Evolutionary conservation across 352 stramenopile species (phyloP).

Genomic region (Globisporangium canariense): DNA sequence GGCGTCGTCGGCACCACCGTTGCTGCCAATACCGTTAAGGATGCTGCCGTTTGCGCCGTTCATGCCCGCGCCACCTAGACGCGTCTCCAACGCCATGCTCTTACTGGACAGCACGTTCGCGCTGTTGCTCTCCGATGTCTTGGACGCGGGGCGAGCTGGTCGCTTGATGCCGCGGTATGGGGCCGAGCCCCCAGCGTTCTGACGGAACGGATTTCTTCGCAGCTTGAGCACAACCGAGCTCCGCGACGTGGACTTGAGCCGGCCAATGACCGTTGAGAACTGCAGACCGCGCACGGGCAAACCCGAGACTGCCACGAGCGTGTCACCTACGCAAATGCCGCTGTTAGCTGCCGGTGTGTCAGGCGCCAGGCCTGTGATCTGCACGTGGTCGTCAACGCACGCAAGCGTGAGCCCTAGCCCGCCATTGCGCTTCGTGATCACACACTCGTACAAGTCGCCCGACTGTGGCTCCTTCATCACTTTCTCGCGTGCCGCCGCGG

Average conservation of each 20-base stretch:
- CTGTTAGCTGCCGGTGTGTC: conserved; percentile 71
- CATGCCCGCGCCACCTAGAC: conserved; percentile 39
- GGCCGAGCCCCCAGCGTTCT: conserved; percentile 49
- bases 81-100: conserved; percentile 65
- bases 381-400: conserved; percentile 80
- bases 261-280: conserved; percentile 79
- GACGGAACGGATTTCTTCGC: conserved; percentile 73
- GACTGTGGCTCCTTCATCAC: conserved; percentile 83
- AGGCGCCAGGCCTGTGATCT: conserved; percentile 72
- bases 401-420: conserved; percentile 70
- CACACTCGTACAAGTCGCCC: conserved; percentile 79
- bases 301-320: conserved; percentile 66
- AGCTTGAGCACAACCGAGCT: conserved; percentile 82
- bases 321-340: conserved; percentile 78
- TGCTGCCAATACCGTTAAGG: conserved; percentile 20
- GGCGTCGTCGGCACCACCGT: conserved; percentile 12
- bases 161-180: conserved; percentile 65
- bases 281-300: conserved; percentile 71
- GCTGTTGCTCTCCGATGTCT: conserved; percentile 65
- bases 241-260: conserved; percentile 72
- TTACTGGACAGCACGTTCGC: conserved; percentile 74
- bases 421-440: conserved; percentile 80
- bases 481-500: conserved; percentile 57
- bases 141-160: conserved; percentile 41
- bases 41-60: conserved; percentile 27